Evolutionary conservation across 2,329 filamentous ascomycete genomes (phyloP), one percentile per base, ranked within the genome.

Genomic region (Pseudofabraea citricarpa): DNA sequence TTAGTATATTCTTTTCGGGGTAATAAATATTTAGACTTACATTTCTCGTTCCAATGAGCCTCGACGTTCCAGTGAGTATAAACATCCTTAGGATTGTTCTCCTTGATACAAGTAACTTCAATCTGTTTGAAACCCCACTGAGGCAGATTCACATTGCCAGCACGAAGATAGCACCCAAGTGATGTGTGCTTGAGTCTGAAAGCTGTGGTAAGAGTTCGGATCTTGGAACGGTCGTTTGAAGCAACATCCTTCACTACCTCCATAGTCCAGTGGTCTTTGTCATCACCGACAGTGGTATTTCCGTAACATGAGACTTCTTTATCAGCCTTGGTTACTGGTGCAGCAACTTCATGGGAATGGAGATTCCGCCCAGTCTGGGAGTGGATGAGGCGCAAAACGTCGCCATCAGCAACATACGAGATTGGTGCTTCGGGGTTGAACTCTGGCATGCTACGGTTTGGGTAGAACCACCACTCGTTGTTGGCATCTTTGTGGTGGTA

Each of bases 41-140:
- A 79, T 71, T 85, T 93, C 12, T 96, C 90, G 64, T 98, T 98
- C 65, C 75, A 81, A 68, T 98, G 93, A 44, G 88, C 85, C 72
- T 98, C 93, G 24, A 98, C 85, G 68, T 98, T 98, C 93, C 93
- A 98, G 72, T 97, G 93, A 7, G 93, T 98, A 67, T 95, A 97
- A 31, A 90, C 80, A 64, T 98, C 93, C 42, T 83, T 80, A 6
- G 90, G 89, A 59, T 91, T 93, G 72, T 96, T 95, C 56, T 85
- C 80, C 73, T 95, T 96, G 54, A 85, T 83, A 68, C 93, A 98
- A 20, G 90, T 95, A 26, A 93, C 90, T 70, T 98, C 93, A 53
- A 98, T 97, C 70, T 98, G 93, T 73, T 97, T 96, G 77, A 98
- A 98, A 64, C 93, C 93, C 93, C 93, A 98, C 64, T 97, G 93